Percentiles rank a stretch among this genome's conserved stretches.
phyloP scores from a whole-genome alignment of 306 rosid genomes.

The Inga oerstediana region DNA sequence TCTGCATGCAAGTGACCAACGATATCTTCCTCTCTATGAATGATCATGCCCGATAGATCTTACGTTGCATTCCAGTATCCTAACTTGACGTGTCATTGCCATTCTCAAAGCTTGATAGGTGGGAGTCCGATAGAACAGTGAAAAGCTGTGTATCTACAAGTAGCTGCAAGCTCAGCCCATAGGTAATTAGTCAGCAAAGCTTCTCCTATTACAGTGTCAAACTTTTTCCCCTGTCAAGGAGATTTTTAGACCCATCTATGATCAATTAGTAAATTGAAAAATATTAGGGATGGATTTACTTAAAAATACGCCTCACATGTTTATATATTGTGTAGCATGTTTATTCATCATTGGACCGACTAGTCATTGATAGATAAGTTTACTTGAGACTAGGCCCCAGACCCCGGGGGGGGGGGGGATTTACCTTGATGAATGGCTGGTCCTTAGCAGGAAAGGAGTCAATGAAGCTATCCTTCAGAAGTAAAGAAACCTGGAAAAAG shows the following conservation, averaged over 20 bases:
- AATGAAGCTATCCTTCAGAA: constrained; percentile 91
- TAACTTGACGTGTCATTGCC: constrained; percentile 36
- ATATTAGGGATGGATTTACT: neutral
- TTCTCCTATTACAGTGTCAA: neutral
- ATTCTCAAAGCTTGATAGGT: constrained; percentile 74
- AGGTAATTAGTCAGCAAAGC: constrained; percentile 16
- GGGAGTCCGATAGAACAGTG: constrained; percentile 81
- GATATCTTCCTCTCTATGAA: constrained; percentile 13
- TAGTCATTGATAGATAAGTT: neutral
- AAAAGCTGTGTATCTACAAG: constrained; percentile 93
- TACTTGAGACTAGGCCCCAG: neutral
- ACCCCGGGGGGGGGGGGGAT: neutral
- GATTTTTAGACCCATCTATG: neutral
- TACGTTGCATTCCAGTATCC: constrained; percentile 24
- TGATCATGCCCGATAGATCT: constrained; percentile 22
- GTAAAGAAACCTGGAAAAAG: constrained; percentile 86
- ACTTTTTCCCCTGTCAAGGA: neutral
- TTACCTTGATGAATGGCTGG: constrained; percentile 88
- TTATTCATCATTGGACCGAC: neutral
- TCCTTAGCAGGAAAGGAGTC: constrained; percentile 85
- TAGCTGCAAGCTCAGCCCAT: constrained; percentile 55
- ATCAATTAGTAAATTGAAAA: neutral
- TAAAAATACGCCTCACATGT: neutral
- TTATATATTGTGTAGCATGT: neutral
- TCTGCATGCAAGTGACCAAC: constrained; percentile 3